These are phyloP conservation scores for Saccharomycopsis selenospora DNA, from an alignment of 805 yeast genomes.

Conservation along the genomic window DNA sequence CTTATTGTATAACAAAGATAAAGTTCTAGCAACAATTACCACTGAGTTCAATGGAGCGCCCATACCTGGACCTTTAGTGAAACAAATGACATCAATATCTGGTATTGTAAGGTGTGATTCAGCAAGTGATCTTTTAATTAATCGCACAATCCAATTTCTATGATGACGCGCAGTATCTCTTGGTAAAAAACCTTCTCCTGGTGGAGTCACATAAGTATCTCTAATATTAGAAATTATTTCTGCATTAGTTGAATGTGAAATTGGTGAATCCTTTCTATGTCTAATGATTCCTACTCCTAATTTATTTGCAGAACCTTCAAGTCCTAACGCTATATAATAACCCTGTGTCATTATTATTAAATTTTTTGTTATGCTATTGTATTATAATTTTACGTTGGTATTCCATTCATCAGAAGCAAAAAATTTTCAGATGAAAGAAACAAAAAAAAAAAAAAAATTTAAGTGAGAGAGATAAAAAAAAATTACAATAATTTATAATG, in stretches of 20 bases:
- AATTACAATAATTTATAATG: constrained; percentile 11
- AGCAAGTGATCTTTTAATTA: constrained; percentile 56
- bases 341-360: too few species aligned
- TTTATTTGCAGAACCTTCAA: constrained; percentile 97
- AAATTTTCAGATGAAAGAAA: not conserved
- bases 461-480: not conserved
- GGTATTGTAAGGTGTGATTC: constrained; percentile 47
- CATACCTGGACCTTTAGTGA: constrained; percentile 99
- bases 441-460: not conserved
- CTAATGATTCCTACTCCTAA: constrained; percentile 88
- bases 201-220: constrained; percentile 93
- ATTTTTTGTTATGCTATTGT: constrained; percentile 9
- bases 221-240: constrained; percentile 81
- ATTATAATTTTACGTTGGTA: constrained; percentile 16
- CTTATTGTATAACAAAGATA: constrained; percentile 68
- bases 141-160: constrained; percentile 84
- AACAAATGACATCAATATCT: constrained; percentile 75
- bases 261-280: constrained; percentile 49
- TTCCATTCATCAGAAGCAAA: not conserved
- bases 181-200: constrained; percentile 97
- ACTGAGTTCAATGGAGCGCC: constrained; percentile 97
- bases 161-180: constrained; percentile 97
- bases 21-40: constrained; percentile 84
- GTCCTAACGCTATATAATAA: constrained; percentile 74
- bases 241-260: constrained; percentile 54